These are phyloP conservation scores for Cyclotella baltica DNA, from an alignment of 108 stramenopile species.

Conservation along the genomic window DNA sequence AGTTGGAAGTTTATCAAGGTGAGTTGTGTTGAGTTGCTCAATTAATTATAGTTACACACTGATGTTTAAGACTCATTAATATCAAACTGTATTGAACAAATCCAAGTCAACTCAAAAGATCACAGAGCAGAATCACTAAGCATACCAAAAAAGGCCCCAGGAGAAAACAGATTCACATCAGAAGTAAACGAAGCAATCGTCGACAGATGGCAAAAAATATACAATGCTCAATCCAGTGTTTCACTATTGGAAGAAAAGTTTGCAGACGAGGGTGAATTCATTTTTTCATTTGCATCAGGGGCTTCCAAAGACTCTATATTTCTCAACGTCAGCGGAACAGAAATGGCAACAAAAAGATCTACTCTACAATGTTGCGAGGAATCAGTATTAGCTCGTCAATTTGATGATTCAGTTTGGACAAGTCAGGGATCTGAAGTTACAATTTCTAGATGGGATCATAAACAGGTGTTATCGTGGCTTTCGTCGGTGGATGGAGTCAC, in stretches of 20 bases:
- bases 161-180: constrained; percentile 20
- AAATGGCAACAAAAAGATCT: constrained; percentile 34
- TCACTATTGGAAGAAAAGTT: constrained; percentile 27
- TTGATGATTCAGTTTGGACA: constrained; percentile 23
- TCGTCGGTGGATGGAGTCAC: constrained; percentile 25
- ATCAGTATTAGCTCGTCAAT: constrained; percentile 42
- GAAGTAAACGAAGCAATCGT: constrained; percentile 41
- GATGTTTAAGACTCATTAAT: no score
- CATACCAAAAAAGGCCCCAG: constrained; percentile 9
- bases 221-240: constrained; percentile 17
- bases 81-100: no score
- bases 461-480: constrained; percentile 31
- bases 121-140: neutral
- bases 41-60: no score
- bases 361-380: constrained; percentile 34
- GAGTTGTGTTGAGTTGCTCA: no score
- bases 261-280: constrained; percentile 33
- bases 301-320: constrained; percentile 26
- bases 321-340: constrained; percentile 54
- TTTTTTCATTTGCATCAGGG: constrained; percentile 20
- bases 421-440: constrained; percentile 1
- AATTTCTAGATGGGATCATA: constrained; percentile 17
- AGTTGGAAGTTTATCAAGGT: constrained; percentile 10
- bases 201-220: constrained; percentile 12
- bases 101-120: constrained; percentile 1